These are phyloP conservation scores for Apiospora pterosperma DNA, from an alignment of 2,329 filamentous ascomycete genomes.

Conservation along the genomic window DNA sequence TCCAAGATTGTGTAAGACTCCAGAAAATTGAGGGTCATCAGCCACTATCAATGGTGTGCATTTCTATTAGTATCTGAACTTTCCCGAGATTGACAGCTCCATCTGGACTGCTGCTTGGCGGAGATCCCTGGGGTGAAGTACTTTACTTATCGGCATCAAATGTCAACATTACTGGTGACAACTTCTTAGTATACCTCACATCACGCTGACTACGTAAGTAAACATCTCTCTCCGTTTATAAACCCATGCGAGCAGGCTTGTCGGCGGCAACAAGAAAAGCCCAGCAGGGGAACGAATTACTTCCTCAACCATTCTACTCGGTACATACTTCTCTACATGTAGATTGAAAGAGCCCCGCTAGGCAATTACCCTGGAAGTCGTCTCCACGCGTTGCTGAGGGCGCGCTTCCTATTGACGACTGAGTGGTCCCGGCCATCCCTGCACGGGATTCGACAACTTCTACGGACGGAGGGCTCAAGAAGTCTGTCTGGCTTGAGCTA, in stretches of 20 bases:
- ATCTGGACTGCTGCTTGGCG: background rate
- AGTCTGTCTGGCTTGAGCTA: background rate
- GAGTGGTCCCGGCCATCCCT: background rate
- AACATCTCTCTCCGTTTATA: too few species aligned
- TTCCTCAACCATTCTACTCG: too few species aligned
- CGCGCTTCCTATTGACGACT: background rate
- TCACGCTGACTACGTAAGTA: too few species aligned
- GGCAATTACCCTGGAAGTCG: background rate
- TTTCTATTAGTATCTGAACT: background rate
- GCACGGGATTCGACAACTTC: background rate
- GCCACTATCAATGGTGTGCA: background rate
- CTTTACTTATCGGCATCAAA: too few species aligned
- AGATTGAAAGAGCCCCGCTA: too few species aligned
- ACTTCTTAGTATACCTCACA: too few species aligned
- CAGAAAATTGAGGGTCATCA: background rate
- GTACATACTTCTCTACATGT: too few species aligned
- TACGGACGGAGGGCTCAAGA: background rate
- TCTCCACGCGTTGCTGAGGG: constrained; percentile 5
- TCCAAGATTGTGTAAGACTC: background rate
- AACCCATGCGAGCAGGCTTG: too few species aligned
- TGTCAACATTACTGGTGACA: too few species aligned
- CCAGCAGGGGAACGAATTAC: too few species aligned
- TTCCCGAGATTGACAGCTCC: background rate
- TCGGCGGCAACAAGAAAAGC: too few species aligned
- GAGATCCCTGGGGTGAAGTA: background rate